Base-by-base conservation (phyloP, 345 rosid species). In the Conringia planisiliqua region DNA sequence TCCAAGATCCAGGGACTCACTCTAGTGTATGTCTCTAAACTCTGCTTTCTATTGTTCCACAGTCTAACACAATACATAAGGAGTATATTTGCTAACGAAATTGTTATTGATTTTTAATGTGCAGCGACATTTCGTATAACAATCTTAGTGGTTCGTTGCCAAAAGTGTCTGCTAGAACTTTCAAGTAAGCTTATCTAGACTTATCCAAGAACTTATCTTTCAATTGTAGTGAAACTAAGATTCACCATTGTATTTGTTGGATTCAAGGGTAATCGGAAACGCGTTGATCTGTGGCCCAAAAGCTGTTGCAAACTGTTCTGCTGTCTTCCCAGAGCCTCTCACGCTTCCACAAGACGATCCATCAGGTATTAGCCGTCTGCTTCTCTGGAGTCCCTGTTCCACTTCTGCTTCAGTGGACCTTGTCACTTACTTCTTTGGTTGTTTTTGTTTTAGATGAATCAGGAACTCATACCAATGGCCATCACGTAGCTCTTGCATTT, bases 81-180 rank as follows among this genome's bases (percentile, higher is more conserved):
- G n/a, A 20, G 47, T 3, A 46, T 3, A 24, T 2, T 12, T 22
- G 24, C 6, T 3, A 10, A 44, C 12, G 26, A 52, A 5, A 18
- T 39, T 66, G 56, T 50, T 42, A 26, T 44, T 48, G 33, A n/a
- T 71, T 18, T 52, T 68, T 56, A 27, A 64, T 64, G 27, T 83
- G 83, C 70, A 96, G 99, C 51, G 99, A 96, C 80, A 85, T 96
- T 57, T 90, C 99, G 10, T 96, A 80, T 75, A 96, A 96, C 85
- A 96, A 96, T 80, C 81, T 96, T 70, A 90, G 98, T 6, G 99
- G 99, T 72, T 79, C 96, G 32, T 58, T 90, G 77, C 99, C 99
- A 44, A 96, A 87, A 84, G 82, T 90, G 80, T 88, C 93, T 46
- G 91, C 98, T 52, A 88, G 96, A 82, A 92, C 97, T 32, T 92